Evolutionary conservation across 83 land plant species (phyloP).

Genomic region (Larix sibirica): DNA sequence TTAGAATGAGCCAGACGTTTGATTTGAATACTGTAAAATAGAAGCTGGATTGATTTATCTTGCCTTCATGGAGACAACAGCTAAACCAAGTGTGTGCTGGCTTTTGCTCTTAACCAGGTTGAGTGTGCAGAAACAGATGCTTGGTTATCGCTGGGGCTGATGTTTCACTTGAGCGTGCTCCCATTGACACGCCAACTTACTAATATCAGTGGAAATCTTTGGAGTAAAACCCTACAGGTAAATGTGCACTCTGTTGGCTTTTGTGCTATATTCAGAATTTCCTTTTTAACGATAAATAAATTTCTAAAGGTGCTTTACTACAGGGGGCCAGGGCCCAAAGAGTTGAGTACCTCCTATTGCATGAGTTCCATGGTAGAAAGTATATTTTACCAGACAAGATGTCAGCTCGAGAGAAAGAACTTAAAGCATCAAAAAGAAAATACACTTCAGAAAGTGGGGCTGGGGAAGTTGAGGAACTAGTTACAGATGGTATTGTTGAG

Average conservation of each 20-base stretch:
- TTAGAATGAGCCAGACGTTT: not conserved
- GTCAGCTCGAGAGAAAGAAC: constrained; percentile 59
- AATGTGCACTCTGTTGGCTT: not conserved
- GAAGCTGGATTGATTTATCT: not conserved
- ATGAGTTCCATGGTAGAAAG: constrained; percentile 89
- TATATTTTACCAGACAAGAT: constrained; percentile 92
- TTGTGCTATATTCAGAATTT: not conserved
- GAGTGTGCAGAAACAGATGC: constrained; percentile 97
- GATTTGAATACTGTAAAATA: not conserved
- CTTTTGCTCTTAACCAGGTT: constrained; percentile 43
- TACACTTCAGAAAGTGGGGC: constrained; percentile 21
- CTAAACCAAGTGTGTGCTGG: constrained; percentile 1
- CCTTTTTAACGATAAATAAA: not conserved
- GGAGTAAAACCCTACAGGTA: constrained; percentile 98
- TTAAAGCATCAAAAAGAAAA: constrained; percentile 52
- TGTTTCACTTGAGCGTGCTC: constrained; percentile 96
- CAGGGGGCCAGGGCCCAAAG: constrained; percentile 99
- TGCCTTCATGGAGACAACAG: not conserved
- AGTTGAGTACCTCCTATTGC: constrained; percentile 95
- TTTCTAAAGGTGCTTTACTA: not conserved
- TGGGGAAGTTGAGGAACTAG: constrained; percentile 22
- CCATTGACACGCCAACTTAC: constrained; percentile 97
- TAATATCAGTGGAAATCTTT: constrained; percentile 98
- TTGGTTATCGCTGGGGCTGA: constrained; percentile 92
- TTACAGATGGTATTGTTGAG: constrained; percentile 33